Base-by-base conservation (phyloP, 192 early-diverging fungal genomes). In the Gryganskiella cystojenkinii region DNA sequence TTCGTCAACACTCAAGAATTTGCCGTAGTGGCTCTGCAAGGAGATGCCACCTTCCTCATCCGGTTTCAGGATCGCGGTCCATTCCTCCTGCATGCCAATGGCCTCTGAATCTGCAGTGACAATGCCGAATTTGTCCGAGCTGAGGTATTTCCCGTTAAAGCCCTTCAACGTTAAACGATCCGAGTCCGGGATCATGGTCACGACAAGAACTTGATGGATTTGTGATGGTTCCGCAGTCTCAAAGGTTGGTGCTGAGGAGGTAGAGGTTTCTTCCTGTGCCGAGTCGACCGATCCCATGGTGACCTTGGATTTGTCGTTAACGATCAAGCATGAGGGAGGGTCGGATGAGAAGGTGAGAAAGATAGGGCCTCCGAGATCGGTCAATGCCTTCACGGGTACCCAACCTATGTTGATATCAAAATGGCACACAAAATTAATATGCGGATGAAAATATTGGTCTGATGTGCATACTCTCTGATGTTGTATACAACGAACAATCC, bases 41-140 rank as follows among this genome's bases (percentile, higher is more conserved):
- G 85, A 86, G 17, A 90, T 78, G 0, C 93, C 94, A 25, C 89
- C 91, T 15, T 93, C 91, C n/a, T 63, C 44, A 31, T 83, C 76
- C 3, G 61, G 25, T 20, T 66, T 72, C 19, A 91, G 55, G 15
- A 88, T 71, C 8, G 90, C 84, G 37, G 83, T 84, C 92, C 91
- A 94, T 73, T 95, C 94, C 67, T 95, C 93, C 44, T 84, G 80
- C n/a, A 87, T 90, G 1, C 93, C 91, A 35, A 94, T 91, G 0
- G 93, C 94, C 61, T 95, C 92, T 30, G 80, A 62, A 20, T 91
- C 88, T 25, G 87, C 88, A 6, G 82, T 61, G 6, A 93, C 91
- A n/a, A 91, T 85, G 8, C 93, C 94, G 78, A 95, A 90, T 49
- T 93, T 92, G 84, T 95, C 94, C 4, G 85, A 83, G 20, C 89